phyloP scores from a whole-genome alignment of 2,329 filamentous ascomycete species.

The Fusarium secorum region DNA sequence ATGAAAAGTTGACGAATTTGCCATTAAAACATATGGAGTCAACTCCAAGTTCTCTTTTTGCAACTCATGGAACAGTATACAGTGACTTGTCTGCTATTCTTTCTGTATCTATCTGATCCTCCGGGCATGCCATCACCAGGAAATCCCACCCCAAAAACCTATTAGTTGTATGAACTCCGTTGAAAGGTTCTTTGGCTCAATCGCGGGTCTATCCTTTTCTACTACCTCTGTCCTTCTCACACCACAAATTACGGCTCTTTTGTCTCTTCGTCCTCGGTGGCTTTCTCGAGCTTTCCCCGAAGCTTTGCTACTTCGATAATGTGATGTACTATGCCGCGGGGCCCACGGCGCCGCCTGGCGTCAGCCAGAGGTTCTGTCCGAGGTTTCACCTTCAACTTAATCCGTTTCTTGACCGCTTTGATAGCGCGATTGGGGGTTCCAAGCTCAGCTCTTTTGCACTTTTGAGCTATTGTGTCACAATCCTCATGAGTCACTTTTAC shows the following conservation, averaged over 20 bases:
- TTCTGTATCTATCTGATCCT: slow-evolving; percentile 11
- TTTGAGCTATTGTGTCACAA: not conserved
- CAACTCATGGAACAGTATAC: not conserved
- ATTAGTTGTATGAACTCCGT: not conserved
- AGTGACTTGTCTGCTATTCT: slow-evolving; percentile 4
- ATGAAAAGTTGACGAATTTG: not conserved
- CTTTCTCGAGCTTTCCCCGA: not conserved
- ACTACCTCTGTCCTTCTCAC: not conserved
- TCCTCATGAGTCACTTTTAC: not conserved
- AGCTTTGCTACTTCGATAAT: not conserved
- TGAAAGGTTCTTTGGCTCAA: not conserved
- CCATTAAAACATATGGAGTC: not conserved
- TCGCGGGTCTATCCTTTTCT: not conserved
- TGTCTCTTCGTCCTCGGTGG: not conserved
- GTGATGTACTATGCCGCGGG: not conserved
- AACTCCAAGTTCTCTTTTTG: not conserved
- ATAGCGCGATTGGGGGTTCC: not conserved
- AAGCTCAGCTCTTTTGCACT: not conserved
- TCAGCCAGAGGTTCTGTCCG: not conserved
- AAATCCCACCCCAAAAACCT: slow-evolving; percentile 17
- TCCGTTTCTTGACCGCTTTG: not conserved
- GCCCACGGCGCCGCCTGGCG: not conserved
- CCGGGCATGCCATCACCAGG: slow-evolving; percentile 14
- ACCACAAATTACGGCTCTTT: not conserved
- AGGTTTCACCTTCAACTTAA: not conserved